Base-by-base conservation (phyloP, 805 yeast species). In the Clavispora fructus region DNA sequence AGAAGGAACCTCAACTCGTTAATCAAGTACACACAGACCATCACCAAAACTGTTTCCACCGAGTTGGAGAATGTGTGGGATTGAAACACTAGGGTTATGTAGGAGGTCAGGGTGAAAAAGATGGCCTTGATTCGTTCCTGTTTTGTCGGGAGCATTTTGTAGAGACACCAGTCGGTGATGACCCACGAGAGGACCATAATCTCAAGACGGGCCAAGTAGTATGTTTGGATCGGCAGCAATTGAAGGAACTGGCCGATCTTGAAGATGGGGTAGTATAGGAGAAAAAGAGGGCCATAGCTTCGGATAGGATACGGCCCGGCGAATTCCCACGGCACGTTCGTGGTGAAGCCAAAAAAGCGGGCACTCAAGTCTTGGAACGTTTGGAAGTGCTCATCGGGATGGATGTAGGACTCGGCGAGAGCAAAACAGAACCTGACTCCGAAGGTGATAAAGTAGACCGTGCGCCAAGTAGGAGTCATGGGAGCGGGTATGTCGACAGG, bases 351-450 rank as follows among this genome's bases (percentile, higher is more conserved):
- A 61, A 81, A 70, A 25, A 77, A 54, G 57, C 63, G 61, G 56
- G 64, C 61, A 11, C 82, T 73, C 23, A 92, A 58, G 0, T 85
- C 84, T 61, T 90, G 95, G 41, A 95, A 77, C n/a, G 83, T 79
- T 62, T 95, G 99, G 62, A 88, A 87, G 62, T 91, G 97, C 67
- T 94, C 99, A 71, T 94, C 99, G 0, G 99, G 99, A 55, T 95
- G 99, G 41, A 94, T 82, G 60, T 95, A 94, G 0, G 97, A 87
- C 28, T 85, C 75, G 45, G 85, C 80, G 1, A 86, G 60, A 0
- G 86, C 82, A 39, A 88, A 68, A 25, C 77, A 67, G 19, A 85
- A 65, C 43, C 88, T 61, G 26, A 79, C 55, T 0, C 72, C 71
- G 3, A 82, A 63, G 9, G 79, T 62, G 11, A 69, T 17, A 9